Percentiles rank a stretch among this genome's conserved stretches.
These are phyloP conservation scores for Alternaria gansuensis DNA, from an alignment of 2,329 filamentous ascomycete genomes.

Conservation along the genomic window DNA sequence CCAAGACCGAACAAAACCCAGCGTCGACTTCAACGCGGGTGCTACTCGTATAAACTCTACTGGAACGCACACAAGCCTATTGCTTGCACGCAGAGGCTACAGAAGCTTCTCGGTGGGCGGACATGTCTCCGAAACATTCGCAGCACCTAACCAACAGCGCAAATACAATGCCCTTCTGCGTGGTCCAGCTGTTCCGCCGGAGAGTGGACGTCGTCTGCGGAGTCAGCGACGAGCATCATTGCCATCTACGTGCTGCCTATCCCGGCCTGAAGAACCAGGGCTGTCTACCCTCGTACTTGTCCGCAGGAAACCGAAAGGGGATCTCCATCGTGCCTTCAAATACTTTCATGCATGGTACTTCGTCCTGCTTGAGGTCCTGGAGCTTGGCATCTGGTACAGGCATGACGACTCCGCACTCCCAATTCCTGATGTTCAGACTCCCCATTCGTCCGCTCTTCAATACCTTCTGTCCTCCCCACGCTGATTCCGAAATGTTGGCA, in stretches of 20 bases:
- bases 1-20: not conserved
- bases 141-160: not conserved
- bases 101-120: not conserved
- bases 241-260: constrained; percentile 2
- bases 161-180: not conserved
- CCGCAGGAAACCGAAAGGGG: constrained; percentile 70
- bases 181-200: not conserved
- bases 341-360: constrained; percentile 53
- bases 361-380: constrained; percentile 18
- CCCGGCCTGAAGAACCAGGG: constrained; percentile 57
- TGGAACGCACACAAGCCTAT: not conserved
- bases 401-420: constrained; percentile 91
- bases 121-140: not conserved
- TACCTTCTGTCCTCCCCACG: constrained; percentile 84
- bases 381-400: constrained; percentile 57
- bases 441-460: constrained; percentile 72
- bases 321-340: constrained; percentile 68
- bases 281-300: constrained; percentile 56
- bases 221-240: not conserved
- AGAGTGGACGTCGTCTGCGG: not conserved
- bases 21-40: not conserved
- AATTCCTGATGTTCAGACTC: constrained; percentile 82
- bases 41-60: no score
- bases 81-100: not conserved
- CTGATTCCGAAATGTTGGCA: constrained; percentile 90